Evolutionary conservation across 2,329 filamentous ascomycete species (phyloP).

Genomic region (Trichoderma atroviride): DNA sequence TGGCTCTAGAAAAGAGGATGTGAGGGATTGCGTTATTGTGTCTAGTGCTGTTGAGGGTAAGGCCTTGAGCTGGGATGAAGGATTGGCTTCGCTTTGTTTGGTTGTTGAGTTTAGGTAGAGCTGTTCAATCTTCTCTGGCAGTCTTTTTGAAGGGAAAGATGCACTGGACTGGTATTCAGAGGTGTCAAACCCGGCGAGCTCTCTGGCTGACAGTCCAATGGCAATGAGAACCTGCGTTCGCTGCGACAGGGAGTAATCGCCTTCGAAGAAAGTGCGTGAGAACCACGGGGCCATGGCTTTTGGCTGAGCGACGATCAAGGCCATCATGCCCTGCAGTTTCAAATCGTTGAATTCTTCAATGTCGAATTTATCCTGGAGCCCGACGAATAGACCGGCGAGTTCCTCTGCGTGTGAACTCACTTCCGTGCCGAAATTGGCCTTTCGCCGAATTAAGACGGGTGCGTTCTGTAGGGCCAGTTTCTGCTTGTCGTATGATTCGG

Average conservation of each 20-base stretch:
- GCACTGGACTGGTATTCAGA: conserved; percentile 53
- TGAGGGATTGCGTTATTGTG: conserved; percentile 66
- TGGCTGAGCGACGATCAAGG: conserved; percentile 76
- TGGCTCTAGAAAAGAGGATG: conserved; percentile 75
- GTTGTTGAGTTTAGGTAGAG: conserved; percentile 59
- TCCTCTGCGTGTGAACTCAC: conserved; percentile 82
- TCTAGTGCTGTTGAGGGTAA: conserved; percentile 65
- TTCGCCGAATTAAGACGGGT: conserved; percentile 79
- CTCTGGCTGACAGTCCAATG: conserved; percentile 78
- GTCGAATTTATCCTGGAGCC: conserved; percentile 83
- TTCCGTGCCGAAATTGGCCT: conserved; percentile 85
- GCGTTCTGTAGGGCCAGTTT: conserved; percentile 77
- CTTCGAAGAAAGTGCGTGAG: conserved; percentile 81
- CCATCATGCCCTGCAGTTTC: conserved; percentile 78
- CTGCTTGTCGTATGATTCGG: conserved; percentile 82
- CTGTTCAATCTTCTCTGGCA: conserved; percentile 73
- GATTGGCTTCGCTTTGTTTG: conserved; percentile 29
- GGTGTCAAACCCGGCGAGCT: conserved; percentile 76
- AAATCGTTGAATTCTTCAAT: conserved; percentile 76
- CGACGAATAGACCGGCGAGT: conserved; percentile 73
- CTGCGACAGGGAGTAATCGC: conserved; percentile 87
- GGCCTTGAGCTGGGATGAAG: conserved; percentile 49
- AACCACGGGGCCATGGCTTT: conserved; percentile 81
- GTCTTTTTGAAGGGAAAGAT: conserved; percentile 77
- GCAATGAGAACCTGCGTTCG: conserved; percentile 79